These are phyloP conservation scores for Rhododendron ferrugineum DNA, from an alignment of 148 eudicot species.

Conservation along the genomic window DNA sequence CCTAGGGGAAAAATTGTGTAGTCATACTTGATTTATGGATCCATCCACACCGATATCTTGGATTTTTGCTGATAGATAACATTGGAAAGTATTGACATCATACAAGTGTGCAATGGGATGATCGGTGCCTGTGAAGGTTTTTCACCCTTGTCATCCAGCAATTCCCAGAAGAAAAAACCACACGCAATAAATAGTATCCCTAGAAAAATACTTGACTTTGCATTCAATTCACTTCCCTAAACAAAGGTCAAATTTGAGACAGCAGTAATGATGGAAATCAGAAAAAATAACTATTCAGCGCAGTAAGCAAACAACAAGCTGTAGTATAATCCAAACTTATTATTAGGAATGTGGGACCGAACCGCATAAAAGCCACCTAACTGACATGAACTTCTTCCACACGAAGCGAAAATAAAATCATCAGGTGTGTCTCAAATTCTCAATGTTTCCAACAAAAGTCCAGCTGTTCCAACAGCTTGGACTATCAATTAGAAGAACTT, in stretches of 20 bases:
- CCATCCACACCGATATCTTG: constrained; percentile 54
- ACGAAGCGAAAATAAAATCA: not conserved
- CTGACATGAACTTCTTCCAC: not conserved
- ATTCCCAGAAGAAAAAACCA: not conserved
- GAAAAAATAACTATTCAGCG: not conserved
- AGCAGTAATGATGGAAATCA: not conserved
- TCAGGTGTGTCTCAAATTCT: not conserved
- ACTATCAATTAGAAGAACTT: not conserved
- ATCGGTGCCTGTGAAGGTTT: constrained; percentile 65
- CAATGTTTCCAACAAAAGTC: not conserved
- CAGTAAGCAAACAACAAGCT: not conserved
- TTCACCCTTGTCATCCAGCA: constrained; percentile 7
- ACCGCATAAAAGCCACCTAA: not conserved
- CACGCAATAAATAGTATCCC: not conserved
- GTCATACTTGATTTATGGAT: constrained; percentile 70
- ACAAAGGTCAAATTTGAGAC: not conserved
- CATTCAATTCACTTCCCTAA: not conserved
- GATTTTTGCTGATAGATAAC: constrained; percentile 61
- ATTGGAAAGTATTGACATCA: constrained; percentile 79
- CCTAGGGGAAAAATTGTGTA: not conserved
- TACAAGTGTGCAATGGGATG: constrained; percentile 78
- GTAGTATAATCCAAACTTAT: not conserved
- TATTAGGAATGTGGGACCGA: not conserved
- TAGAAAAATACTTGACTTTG: not conserved
- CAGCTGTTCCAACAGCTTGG: constrained; percentile 1